Evolutionary conservation across 2,329 filamentous ascomycete genomes (phyloP).

Genomic region (Ophiosphaerella narmari): DNA sequence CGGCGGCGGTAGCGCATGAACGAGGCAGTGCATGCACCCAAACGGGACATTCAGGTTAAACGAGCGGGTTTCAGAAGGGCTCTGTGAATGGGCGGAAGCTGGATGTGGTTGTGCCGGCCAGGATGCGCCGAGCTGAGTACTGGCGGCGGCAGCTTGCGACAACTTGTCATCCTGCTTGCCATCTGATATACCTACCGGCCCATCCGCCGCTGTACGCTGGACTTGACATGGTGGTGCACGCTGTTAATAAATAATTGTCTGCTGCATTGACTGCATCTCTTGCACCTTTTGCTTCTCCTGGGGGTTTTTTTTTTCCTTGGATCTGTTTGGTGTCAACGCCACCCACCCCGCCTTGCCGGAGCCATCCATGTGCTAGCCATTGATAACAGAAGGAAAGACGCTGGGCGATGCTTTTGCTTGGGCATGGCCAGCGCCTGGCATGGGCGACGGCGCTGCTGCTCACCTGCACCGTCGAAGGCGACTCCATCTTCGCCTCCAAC

Average conservation of each 20-base stretch:
- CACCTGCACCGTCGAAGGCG: slow-evolving; percentile 22
- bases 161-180: too few relatives aligned
- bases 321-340: too few relatives aligned
- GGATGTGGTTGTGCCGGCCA: neutral
- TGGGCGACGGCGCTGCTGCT: slow-evolving; percentile 31
- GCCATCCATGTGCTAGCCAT: too few relatives aligned
- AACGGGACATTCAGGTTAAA: neutral
- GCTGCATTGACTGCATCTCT: too few relatives aligned
- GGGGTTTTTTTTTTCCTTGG: too few relatives aligned
- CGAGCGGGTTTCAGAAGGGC: slow-evolving; percentile 4
- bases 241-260: too few relatives aligned
- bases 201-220: neutral
- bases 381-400: neutral
- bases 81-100: neutral
- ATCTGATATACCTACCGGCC: too few relatives aligned
- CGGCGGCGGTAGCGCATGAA: neutral
- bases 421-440: slow-evolving; percentile 14
- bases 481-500: slow-evolving; percentile 34
- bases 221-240: too few relatives aligned
- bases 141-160: too few relatives aligned
- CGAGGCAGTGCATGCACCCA: slow-evolving; percentile 4
- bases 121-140: too few relatives aligned
- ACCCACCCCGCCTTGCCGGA: too few relatives aligned
- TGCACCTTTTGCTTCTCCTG: too few relatives aligned
- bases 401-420: slow-evolving; percentile 18